Base-by-base conservation (phyloP, 768 basidiomycete species). In the Termitomyces sp. region DNA sequence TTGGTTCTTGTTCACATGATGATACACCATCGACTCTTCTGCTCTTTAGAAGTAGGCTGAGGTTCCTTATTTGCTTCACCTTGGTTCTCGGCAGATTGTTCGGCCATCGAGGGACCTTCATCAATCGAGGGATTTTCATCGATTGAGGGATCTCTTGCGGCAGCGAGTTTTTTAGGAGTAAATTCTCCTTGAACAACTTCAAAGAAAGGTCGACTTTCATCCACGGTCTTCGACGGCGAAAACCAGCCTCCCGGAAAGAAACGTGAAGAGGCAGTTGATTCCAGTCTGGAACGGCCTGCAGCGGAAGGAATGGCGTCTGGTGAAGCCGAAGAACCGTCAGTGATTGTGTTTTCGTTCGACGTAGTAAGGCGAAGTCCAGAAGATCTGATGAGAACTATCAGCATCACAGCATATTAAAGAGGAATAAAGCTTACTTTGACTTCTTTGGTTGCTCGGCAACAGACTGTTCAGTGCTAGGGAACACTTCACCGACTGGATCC, bases 171-270 rank as follows among this genome's bases (percentile, higher is more conserved):
- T 18, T 70, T 64, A 28, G 73, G 61, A 33, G 69, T 70, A 58
- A 85, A 84, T 67, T 82, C 81, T 57, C 83, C 84, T 57, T 74
- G 70, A 13, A 82, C 84, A 55, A 76, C 73, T 58, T 84, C 84
- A 42, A 84, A 63, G 8, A 83, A 84, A 8, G 82, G 66, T 49
- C 82, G 71, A 49, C 75, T 78, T 65, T 80, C 76, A 42, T 72
- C 68, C 1, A 78, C 75, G 5, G 74, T 65, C 66, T 77, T 80
- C 28, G 77, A 67, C 22, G 71, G 64, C 11, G 76, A 75, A 62
- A 78, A 78, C 84, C 84, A 84, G 1, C 79, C 81, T 38, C 84
- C 84, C 9, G 83, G 83, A 78, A 85, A 82, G 72, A 81, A 79
- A 51, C 80, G 75, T 13, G 82, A 84, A n/a, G 84, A 84, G 3